Conservation (phyloP, 192 early-diverging fungal species). For the Chytriomyces sp. region DNA sequence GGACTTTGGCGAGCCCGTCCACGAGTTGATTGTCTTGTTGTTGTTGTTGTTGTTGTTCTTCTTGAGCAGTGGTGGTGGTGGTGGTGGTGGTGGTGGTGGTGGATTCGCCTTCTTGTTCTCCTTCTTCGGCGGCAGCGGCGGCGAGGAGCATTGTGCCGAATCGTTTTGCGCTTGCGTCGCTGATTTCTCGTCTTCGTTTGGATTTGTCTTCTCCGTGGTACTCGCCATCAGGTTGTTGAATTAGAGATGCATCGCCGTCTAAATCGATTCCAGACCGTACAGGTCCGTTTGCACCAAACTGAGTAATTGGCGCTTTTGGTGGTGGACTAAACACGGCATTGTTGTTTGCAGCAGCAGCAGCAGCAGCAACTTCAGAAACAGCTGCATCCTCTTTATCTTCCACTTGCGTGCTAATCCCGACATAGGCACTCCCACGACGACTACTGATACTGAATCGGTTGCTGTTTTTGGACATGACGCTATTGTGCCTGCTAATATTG, state of each 20-base stretch:
- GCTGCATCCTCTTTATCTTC: background rate
- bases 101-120: too few species aligned
- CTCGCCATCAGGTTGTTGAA: constrained; percentile 3
- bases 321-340: background rate
- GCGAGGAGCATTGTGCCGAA: background rate
- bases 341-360: too few species aligned
- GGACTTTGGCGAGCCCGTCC: background rate
- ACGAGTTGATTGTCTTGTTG: background rate
- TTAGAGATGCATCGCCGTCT: background rate
- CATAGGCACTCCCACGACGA: constrained; percentile 18
- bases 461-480: background rate
- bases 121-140: background rate
- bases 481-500: background rate
- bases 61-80: too few species aligned
- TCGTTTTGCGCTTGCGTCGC: constrained; percentile 7
- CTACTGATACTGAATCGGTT: constrained; percentile 20
- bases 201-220: constrained; percentile 3
- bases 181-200: background rate
- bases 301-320: constrained; percentile 25
- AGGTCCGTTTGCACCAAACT: constrained; percentile 19
- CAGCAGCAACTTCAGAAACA: too few species aligned
- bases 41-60: too few species aligned
- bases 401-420: background rate
- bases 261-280: background rate
- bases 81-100: too few species aligned